Conservation (phyloP, 2,329 filamentous ascomycete species). For the Rhynchosporium secalis region DNA sequence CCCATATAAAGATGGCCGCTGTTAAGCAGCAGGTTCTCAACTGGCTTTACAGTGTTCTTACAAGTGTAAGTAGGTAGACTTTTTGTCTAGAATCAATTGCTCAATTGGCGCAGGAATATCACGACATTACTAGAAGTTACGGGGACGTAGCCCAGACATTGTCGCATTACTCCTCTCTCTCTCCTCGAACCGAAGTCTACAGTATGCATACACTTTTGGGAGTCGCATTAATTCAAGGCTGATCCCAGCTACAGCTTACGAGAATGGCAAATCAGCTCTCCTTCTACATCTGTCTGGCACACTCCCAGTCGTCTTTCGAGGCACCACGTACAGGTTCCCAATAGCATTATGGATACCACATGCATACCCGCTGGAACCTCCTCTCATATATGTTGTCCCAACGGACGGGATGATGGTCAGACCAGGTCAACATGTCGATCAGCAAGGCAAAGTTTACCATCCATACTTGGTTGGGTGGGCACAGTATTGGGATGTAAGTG, state of each 20-base stretch:
- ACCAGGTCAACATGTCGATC: conserved; percentile 91
- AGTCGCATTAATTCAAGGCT: conserved; percentile 29
- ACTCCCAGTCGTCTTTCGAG: conserved; percentile 87
- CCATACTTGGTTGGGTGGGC: conserved; percentile 91
- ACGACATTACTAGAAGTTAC: conserved; percentile 89
- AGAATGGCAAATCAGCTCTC: conserved; percentile 82
- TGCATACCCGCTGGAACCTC: conserved; percentile 81
- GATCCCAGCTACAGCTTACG: conserved; percentile 64
- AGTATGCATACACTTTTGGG: conserved; percentile 56
- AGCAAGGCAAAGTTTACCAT: conserved; percentile 91
- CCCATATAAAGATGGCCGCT: conserved; percentile 46
- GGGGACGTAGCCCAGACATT: conserved; percentile 85
- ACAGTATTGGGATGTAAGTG: conserved; percentile 84
- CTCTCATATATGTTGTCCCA: conserved; percentile 85
- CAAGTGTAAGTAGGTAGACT: conserved; percentile 55
- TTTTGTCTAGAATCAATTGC: conserved; percentile 6
- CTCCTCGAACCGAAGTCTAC: conserved; percentile 90
- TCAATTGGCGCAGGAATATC: conserved; percentile 71
- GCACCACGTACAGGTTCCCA: conserved; percentile 86
- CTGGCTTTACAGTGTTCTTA: conserved; percentile 92
- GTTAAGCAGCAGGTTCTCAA: conserved; percentile 89
- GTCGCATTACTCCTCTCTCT: conserved; percentile 74
- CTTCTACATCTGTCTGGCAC: conserved; percentile 86
- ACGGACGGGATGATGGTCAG: conserved; percentile 86
- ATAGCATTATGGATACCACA: conserved; percentile 92